Base-by-base conservation (phyloP, 768 basidiomycete species). In the Mycena galopus region DNA sequence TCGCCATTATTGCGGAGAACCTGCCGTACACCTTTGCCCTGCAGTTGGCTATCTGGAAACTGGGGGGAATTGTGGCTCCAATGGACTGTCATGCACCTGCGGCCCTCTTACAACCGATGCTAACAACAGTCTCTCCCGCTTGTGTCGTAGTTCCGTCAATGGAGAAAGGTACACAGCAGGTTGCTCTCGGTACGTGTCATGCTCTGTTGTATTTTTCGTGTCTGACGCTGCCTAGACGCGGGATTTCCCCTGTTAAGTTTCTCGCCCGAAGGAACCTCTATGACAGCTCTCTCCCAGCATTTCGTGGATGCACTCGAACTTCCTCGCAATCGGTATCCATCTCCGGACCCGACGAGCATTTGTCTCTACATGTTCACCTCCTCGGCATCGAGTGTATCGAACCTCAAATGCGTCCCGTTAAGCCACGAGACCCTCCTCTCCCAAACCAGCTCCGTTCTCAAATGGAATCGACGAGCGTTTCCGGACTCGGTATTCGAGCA, bases 1-100 rank as follows among this genome's bases (percentile, higher is more conserved):
- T 83, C n/a, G 82, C 81, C 16, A 75, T 82, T 51, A 70, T 83
- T 42, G 76, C 79, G 68, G 82, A 83, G 69, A 83, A 83, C 60
- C 79, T 81, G 30, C 82, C 82, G 0, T 83, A 81, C 57, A 75
- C 78, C 3, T 63, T 82, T 47, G 82, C 80, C n/a, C 72, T 75
- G 12, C 59, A 80, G 10, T 60, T 83, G 42, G 82, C 82, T 2
- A 78, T 76, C 35, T 83, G 82, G 82, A n/a, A n/a, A n/a, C n/a
- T n/a, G n/a, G n/a, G n/a, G n/a, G n/a, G n/a, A n/a, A n/a, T n/a
- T n/a, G n/a, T n/a, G n/a, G n/a, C n/a, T n/a, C n/a, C n/a, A n/a
- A n/a, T n/a, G n/a, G n/a, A n/a, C n/a, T n/a, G n/a, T n/a, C n/a
- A n/a, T n/a, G n/a, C n/a, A n/a, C n/a, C n/a, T n/a, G n/a, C n/a